Conservation (phyloP, 2,329 filamentous ascomycete species). For the Xylariaceae sp. region DNA sequence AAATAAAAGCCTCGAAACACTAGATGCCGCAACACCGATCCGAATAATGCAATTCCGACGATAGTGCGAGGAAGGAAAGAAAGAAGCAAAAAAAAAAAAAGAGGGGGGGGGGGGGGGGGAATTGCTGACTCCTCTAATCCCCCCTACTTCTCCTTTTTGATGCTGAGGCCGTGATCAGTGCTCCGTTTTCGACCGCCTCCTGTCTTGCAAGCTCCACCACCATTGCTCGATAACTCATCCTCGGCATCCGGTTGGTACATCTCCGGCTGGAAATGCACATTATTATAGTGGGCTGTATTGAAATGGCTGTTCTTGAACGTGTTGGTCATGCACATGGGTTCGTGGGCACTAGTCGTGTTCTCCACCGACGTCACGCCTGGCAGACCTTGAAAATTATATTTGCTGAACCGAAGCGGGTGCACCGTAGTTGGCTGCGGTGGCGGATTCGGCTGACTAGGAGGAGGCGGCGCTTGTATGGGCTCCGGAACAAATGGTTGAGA, state of each 20-base stretch:
- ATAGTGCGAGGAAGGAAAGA: constrained; percentile 20
- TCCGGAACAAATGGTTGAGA: constrained; percentile 32
- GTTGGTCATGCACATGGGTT: constrained; percentile 48
- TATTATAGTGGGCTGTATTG: constrained; percentile 62
- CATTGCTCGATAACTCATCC: constrained; percentile 28
- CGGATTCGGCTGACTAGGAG: constrained; percentile 32
- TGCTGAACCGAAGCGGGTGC: constrained; percentile 48
- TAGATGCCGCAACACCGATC: constrained; percentile 16
- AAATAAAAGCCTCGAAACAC: constrained; percentile 5
- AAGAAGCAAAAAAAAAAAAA: too few species aligned
- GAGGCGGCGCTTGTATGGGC: constrained; percentile 21
- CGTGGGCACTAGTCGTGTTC: constrained; percentile 29
- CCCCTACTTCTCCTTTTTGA: constrained; percentile 30
- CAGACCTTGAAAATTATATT: constrained; percentile 43
- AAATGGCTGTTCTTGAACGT: constrained; percentile 63
- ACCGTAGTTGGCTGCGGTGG: constrained; percentile 26
- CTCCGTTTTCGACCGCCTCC: constrained; percentile 29
- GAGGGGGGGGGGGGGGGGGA: too few species aligned
- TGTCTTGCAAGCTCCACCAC: constrained; percentile 17
- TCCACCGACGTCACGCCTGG: constrained; percentile 35
- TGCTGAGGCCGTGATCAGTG: constrained; percentile 28
- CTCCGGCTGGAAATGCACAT: constrained; percentile 55
- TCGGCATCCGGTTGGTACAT: constrained; percentile 42
- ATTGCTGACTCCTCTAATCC: constrained; percentile 22
- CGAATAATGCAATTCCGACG: constrained; percentile 17